Base-by-base conservation (phyloP, 2,329 filamentous ascomycete genomes). In the Zymoseptoria brevis region DNA sequence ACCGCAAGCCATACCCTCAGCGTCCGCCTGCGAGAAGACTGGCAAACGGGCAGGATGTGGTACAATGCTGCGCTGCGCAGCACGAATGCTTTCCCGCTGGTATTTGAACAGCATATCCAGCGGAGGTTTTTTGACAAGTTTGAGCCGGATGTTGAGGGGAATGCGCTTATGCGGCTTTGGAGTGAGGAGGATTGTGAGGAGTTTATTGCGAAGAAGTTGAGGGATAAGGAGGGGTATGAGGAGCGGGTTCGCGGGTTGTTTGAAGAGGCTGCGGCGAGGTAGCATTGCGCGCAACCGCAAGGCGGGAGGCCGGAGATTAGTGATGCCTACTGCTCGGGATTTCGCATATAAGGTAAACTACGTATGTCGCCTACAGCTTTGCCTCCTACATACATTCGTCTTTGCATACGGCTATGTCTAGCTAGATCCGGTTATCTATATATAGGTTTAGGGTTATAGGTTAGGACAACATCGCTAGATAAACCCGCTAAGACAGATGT, bases 31-130 rank as follows among this genome's bases (percentile, higher is more conserved):
- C 54, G 49, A 50, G 19, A 61, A 19, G 57, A 59, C 41, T 59
- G 57, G 57, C 35, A 52, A 70, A 65, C 1, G 75, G 78, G 67
- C 72, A 72, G 58, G 73, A 77, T 53, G 57, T 78, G 53, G 74
- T 75, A 64, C 45, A 62, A 65, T 26, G 26, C 52, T 21, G 56
- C 57, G 7, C 50, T 60, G 19, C 50, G 24, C 22, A 57, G 57
- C 21, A 50, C 57, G n/a, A 56, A 63, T 50, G 59, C 30, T 8
- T 59, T 63, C 29, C 53, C 56, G 11, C 16, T 51, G 22, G 19
- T 63, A 6, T 59, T 62, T 53, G 57, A 56, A 30, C 22, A 58
- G 7, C 60, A 63, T 21, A 45, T 63, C 16, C 55, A 52, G 13
- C 52, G 57, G 19, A 55, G 50, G 26, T 63, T 58, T 41, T 45